phyloP scores from a whole-genome alignment of 805 yeast genomes.

The Candida boleticola region DNA sequence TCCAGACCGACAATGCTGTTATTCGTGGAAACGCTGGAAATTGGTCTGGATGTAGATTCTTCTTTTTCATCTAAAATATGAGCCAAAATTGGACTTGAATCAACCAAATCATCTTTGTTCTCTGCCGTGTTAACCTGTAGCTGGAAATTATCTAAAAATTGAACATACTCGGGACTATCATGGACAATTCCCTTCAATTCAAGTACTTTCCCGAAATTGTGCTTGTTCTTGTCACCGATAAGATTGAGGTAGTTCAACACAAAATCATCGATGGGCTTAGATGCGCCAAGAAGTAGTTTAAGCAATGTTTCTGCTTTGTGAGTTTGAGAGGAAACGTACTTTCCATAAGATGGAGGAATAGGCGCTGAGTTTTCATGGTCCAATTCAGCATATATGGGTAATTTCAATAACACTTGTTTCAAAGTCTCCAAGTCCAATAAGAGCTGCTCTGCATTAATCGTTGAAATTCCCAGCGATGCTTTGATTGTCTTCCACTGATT shows the following conservation, averaged over 20 bases:
- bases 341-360: conserved; percentile 24
- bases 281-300: conserved; percentile 62
- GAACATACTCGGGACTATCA: conserved; percentile 13
- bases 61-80: conserved; percentile 29
- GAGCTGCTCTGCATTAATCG: conserved; percentile 76
- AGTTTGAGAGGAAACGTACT: conserved; percentile 44
- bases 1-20: background rate
- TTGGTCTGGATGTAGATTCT: conserved; percentile 1
- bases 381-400: conserved; percentile 40
- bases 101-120: conserved; percentile 20
- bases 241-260: conserved; percentile 64
- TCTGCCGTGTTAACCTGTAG: conserved; percentile 27
- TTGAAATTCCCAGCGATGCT: conserved; percentile 42
- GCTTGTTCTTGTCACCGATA: conserved; percentile 60
- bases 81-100: conserved; percentile 28
- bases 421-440: conserved; percentile 67
- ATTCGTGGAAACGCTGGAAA: background rate
- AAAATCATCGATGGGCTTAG: conserved; percentile 59
- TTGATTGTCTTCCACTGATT: conserved; percentile 57
- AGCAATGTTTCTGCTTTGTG: conserved; percentile 57
- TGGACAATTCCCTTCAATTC: conserved; percentile 54
- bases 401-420: conserved; percentile 49
- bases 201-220: conserved; percentile 64
- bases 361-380: conserved; percentile 18
- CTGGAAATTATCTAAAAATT: conserved; percentile 36